Percentiles rank a stretch among this genome's conserved stretches.
Evolutionary conservation across 2,329 filamentous ascomycete species (phyloP).

Genomic region (Hirsutella rhossiliensis): DNA sequence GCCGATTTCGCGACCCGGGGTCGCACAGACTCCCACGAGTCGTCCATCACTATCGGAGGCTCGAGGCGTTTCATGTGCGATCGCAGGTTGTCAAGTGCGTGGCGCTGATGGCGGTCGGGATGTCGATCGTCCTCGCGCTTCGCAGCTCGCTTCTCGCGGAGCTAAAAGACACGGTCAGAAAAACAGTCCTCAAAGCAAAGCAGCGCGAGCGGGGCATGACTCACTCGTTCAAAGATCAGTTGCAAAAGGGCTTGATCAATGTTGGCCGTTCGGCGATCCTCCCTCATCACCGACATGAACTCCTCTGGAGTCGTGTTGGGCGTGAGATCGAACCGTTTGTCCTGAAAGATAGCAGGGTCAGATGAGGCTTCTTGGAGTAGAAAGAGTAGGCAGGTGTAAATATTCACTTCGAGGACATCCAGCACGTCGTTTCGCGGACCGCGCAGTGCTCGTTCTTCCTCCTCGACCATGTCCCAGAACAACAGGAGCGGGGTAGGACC

Average conservation of each 20-base stretch:
- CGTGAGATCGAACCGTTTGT: constrained; percentile 84
- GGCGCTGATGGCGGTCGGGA: constrained; percentile 74
- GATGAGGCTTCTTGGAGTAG: background rate
- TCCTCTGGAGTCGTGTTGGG: constrained; percentile 79
- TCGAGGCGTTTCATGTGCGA: constrained; percentile 82
- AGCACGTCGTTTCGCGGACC: constrained; percentile 71
- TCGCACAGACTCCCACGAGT: constrained; percentile 83
- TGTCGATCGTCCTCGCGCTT: constrained; percentile 77
- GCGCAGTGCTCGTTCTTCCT: constrained; percentile 80
- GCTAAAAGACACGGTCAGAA: constrained; percentile 19
- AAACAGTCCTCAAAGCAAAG: background rate
- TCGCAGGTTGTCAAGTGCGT: constrained; percentile 72
- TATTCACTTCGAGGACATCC: constrained; percentile 74
- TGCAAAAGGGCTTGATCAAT: constrained; percentile 69
- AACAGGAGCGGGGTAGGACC: constrained; percentile 82
- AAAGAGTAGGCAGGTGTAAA: background rate
- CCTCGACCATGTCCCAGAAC: constrained; percentile 92
- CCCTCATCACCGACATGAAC: constrained; percentile 70
- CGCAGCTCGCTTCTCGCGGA: constrained; percentile 76
- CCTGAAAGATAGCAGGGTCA: constrained; percentile 35
- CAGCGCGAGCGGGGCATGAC: constrained; percentile 9
- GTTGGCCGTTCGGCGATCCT: constrained; percentile 79
- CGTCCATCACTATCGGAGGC: constrained; percentile 62
- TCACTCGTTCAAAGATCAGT: constrained; percentile 72
- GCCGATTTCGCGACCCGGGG: constrained; percentile 66